Evolutionary conservation across 2,329 filamentous ascomycete genomes (phyloP).

Genomic region (Phaeosphaeria sp.): DNA sequence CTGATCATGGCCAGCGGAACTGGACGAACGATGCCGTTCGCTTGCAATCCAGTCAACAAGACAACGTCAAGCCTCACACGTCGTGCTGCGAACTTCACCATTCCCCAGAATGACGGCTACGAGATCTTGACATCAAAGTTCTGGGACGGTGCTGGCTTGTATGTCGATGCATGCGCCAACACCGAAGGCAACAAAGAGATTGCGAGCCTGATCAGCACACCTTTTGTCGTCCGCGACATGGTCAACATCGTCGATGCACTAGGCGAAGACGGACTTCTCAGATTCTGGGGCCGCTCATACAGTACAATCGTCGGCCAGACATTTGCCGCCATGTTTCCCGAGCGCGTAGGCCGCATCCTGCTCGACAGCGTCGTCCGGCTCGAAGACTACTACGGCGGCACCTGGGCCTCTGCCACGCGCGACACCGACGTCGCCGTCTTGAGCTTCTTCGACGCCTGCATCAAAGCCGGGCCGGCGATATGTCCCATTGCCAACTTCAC

Average conservation of each 20-base stretch:
- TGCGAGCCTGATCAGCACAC: conserved; percentile 10
- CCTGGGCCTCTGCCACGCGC: conserved; percentile 5
- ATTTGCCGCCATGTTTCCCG: conserved; percentile 52
- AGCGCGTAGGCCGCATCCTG: conserved; percentile 21
- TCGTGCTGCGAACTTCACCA: not conserved
- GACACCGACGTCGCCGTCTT: not conserved
- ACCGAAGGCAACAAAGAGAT: not conserved
- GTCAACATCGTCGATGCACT: conserved; percentile 25
- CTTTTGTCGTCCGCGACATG: conserved; percentile 24
- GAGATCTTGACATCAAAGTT: not conserved
- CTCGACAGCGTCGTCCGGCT: conserved; percentile 52
- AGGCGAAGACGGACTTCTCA: conserved; percentile 17
- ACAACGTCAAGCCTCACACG: not conserved
- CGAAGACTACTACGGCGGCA: conserved; percentile 7
- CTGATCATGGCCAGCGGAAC: not conserved
- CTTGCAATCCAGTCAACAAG: not conserved
- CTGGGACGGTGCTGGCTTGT: not conserved
- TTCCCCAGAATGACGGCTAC: not conserved
- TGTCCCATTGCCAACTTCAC: not conserved
- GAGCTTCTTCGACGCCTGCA: not conserved
- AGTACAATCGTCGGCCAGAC: conserved; percentile 55
- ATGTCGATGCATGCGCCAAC: not conserved
- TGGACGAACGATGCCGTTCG: not conserved
- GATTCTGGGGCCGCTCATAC: conserved; percentile 52
- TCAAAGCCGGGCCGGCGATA: not conserved